phyloP scores from a whole-genome alignment of 768 basidiomycete species.

The Leccinum pellstonianum region DNA sequence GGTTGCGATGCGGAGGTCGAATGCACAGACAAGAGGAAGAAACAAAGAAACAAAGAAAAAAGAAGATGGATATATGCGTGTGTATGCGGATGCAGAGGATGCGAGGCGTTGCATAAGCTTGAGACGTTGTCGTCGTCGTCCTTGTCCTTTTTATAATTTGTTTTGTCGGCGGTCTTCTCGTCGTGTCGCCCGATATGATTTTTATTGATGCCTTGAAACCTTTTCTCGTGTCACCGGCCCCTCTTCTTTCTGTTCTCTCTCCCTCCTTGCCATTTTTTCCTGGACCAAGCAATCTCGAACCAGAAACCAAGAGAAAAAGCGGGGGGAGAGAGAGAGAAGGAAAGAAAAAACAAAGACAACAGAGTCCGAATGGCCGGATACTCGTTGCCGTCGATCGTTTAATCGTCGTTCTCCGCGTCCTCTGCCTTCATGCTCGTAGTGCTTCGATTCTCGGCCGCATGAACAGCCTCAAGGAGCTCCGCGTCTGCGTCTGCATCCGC shows the following conservation, averaged over 20 bases:
- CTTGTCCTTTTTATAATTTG: not conserved
- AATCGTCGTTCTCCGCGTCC: conserved; percentile 28
- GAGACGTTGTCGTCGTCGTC: not conserved
- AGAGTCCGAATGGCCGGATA: not conserved
- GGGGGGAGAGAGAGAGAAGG: not conserved
- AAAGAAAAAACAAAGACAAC: not conserved
- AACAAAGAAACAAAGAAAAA: not conserved
- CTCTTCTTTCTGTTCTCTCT: not conserved
- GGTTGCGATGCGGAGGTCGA: not conserved
- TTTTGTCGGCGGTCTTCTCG: not conserved
- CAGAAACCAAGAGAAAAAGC: not conserved
- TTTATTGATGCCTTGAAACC: conserved; percentile 9
- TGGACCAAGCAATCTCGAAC: conserved; percentile 9
- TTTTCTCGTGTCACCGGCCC: not conserved
- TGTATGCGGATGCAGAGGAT: too few species aligned
- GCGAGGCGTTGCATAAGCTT: too few species aligned
- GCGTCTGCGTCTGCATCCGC: conserved; percentile 39
- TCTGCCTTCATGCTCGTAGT: conserved; percentile 32
- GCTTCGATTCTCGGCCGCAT: conserved; percentile 47
- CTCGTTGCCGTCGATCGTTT: not conserved
- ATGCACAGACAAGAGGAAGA: not conserved
- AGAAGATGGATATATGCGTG: not conserved
- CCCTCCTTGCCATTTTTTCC: conserved; percentile 21
- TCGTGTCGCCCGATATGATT: not conserved
- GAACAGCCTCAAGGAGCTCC: conserved; percentile 51